Evolutionary conservation across 2,329 filamentous ascomycete genomes (phyloP).

Genomic region (Emericellopsis cladophorae): DNA sequence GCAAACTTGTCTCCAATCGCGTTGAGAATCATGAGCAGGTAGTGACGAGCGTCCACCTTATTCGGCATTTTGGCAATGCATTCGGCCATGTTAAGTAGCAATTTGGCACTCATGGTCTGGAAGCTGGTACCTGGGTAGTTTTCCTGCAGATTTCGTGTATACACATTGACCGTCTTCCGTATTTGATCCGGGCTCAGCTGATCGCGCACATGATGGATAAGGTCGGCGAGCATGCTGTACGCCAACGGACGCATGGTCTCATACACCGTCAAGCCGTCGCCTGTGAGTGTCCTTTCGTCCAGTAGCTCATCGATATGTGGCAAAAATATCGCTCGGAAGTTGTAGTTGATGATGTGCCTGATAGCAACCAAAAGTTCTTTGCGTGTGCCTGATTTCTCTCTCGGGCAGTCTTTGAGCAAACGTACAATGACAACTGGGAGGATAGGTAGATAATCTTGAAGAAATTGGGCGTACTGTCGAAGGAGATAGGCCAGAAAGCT

Average conservation of each 20-base stretch:
- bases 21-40: slow-evolving; percentile 92
- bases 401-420: slow-evolving; percentile 81
- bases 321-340: slow-evolving; percentile 89
- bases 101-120: slow-evolving; percentile 97
- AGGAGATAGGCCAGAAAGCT: slow-evolving; percentile 92
- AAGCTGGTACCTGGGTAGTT: slow-evolving; percentile 96
- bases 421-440: slow-evolving; percentile 85
- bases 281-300: slow-evolving; percentile 87
- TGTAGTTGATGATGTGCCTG: slow-evolving; percentile 97
- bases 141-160: slow-evolving; percentile 91
- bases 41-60: slow-evolving; percentile 89
- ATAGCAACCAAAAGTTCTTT: slow-evolving; percentile 96
- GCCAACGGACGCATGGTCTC: slow-evolving; percentile 92
- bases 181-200: slow-evolving; percentile 84
- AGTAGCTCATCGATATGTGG: slow-evolving; percentile 90
- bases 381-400: slow-evolving; percentile 83
- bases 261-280: slow-evolving; percentile 90
- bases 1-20: slow-evolving; percentile 98
- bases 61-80: slow-evolving; percentile 90
- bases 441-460: slow-evolving; percentile 76
- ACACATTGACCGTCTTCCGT: slow-evolving; percentile 88
- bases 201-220: slow-evolving; percentile 94
- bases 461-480: slow-evolving; percentile 72
- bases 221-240: slow-evolving; percentile 95
- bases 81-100: slow-evolving; percentile 95